Conservation (phyloP, 2,329 filamentous ascomycete species). For the Alternaria burnsii region DNA sequence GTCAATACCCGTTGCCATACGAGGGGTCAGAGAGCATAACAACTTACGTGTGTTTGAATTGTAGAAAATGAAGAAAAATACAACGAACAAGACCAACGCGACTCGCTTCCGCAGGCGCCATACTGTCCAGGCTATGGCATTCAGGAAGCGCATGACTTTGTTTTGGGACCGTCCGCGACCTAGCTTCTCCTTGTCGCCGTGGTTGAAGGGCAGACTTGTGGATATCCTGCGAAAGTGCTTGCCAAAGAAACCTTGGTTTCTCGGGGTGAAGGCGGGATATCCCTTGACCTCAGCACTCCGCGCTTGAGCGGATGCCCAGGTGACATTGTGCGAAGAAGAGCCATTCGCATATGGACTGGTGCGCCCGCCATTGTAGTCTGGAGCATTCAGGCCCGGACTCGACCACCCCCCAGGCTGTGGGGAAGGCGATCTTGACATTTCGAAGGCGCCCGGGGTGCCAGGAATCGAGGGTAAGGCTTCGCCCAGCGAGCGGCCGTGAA, state of each 20-base stretch:
- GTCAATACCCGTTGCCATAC: conserved; percentile 15
- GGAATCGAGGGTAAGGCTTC: conserved; percentile 49
- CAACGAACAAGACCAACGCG: conserved; percentile 65
- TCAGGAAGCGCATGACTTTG: conserved; percentile 45
- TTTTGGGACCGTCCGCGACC: conserved; percentile 62
- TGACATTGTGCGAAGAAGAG: conserved; percentile 62
- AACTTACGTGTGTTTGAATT: conserved; percentile 75
- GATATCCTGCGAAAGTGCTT: conserved; percentile 84
- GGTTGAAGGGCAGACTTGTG: conserved; percentile 74
- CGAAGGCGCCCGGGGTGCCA: conserved; percentile 44
- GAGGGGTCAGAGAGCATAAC: not conserved
- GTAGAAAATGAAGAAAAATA: conserved; percentile 71
- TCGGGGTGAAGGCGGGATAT: conserved; percentile 80
- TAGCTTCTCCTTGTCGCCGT: conserved; percentile 81
- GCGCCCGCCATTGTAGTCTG: conserved; percentile 68
- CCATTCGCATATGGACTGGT: conserved; percentile 70
- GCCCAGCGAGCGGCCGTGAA: conserved; percentile 42
- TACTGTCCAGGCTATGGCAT: conserved; percentile 60
- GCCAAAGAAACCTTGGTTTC: conserved; percentile 86
- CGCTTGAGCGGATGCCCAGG: conserved; percentile 84
- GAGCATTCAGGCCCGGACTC: conserved; percentile 78
- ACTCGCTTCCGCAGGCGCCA: conserved; percentile 72
- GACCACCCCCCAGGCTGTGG: conserved; percentile 89
- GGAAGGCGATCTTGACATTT: conserved; percentile 89
- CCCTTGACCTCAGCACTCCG: conserved; percentile 76